Conservation (phyloP, 192 early-diverging fungal genomes). For the Podila clonocystis region DNA sequence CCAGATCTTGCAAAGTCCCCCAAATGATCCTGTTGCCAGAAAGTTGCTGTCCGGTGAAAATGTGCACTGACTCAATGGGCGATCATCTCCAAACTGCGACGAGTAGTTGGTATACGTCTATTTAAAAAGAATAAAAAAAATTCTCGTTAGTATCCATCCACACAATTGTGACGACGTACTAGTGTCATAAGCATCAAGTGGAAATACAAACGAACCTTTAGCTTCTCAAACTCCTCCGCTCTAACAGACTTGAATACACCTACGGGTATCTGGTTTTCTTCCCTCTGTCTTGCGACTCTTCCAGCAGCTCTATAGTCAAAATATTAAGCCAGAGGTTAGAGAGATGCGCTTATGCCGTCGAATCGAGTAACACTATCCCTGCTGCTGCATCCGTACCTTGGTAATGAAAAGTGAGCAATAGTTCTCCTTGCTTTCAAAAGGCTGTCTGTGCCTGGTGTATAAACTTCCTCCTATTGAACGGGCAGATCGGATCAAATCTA, state of each 20-base stretch:
- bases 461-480: conserved; percentile 76
- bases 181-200: too few species aligned
- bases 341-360: neutral
- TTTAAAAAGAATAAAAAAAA: neutral
- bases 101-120: conserved; percentile 73
- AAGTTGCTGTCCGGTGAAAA: conserved; percentile 85
- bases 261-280: conserved; percentile 73
- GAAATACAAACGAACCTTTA: conserved; percentile 64
- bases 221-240: conserved; percentile 75
- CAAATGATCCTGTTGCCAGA: conserved; percentile 87
- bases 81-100: conserved; percentile 91
- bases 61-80: conserved; percentile 78
- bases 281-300: conserved; percentile 71
- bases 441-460: conserved; percentile 78
- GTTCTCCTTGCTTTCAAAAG: conserved; percentile 74
- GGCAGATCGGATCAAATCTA: too few species aligned
- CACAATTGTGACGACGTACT: too few species aligned
- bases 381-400: conserved; percentile 50
- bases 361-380: neutral
- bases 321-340: neutral
- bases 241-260: conserved; percentile 73
- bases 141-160: neutral
- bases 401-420: conserved; percentile 81
- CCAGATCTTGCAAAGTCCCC: conserved; percentile 90
- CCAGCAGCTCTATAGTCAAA: conserved; percentile 63